A percentile compares a stretch with the other conserved stretches of the same genome.
These are phyloP conservation scores for Saccharomyces hybrid DNA, from an alignment of 1,139 yeast species.

Conservation along the genomic window DNA sequence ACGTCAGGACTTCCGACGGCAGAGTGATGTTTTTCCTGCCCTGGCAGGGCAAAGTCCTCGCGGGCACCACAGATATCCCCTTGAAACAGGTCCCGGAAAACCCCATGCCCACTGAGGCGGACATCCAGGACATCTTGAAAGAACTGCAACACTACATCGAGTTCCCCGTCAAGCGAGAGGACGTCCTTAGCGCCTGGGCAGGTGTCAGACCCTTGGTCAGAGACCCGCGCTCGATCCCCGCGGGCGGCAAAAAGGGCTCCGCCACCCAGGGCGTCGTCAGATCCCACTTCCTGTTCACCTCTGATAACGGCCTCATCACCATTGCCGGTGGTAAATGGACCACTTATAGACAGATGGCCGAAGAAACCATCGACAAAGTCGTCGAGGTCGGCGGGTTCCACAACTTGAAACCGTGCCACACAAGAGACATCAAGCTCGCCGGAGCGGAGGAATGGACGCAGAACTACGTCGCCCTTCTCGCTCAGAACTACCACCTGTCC, in stretches of 20 bases:
- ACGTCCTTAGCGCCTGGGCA: constrained; percentile 92
- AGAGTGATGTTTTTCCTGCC: constrained; percentile 96
- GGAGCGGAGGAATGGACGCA: constrained; percentile 73
- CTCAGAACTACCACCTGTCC: constrained; percentile 70
- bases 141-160: constrained; percentile 87
- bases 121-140: constrained; percentile 76
- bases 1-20: constrained; percentile 90
- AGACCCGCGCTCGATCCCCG: constrained; percentile 57
- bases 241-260: constrained; percentile 38
- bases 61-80: constrained; percentile 92
- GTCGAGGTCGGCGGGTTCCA: constrained; percentile 40
- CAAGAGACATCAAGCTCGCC: constrained; percentile 53
- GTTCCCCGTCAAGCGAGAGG: constrained; percentile 82
- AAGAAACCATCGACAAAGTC: constrained; percentile 79
- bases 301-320: constrained; percentile 71
- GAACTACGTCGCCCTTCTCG: constrained; percentile 69
- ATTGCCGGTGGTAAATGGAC: constrained; percentile 99
- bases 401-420: constrained; percentile 49
- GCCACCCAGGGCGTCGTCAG: constrained; percentile 81
- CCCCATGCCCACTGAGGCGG: constrained; percentile 85
- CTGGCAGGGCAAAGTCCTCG: constrained; percentile 95
- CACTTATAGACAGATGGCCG: constrained; percentile 95
- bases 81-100: constrained; percentile 66
- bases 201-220: constrained; percentile 93
- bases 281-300: constrained; percentile 71